phyloP scores from a whole-genome alignment of 805 yeast species.

The Metschnikowia cerradonensis region DNA sequence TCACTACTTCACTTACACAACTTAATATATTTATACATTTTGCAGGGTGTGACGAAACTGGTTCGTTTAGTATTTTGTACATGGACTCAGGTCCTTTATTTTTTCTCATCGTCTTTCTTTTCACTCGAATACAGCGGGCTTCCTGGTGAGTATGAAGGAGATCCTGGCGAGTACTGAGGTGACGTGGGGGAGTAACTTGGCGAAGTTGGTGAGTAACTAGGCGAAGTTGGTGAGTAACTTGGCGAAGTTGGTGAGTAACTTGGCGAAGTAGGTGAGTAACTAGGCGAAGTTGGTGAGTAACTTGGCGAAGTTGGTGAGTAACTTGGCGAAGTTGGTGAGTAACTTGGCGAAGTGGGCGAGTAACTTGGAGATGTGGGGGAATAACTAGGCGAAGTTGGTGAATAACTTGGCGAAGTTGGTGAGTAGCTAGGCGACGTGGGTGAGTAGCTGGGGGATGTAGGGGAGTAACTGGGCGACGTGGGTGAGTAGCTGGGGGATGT shows the following conservation, averaged over 20 bases:
- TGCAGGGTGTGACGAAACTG: slow-evolving; percentile 3
- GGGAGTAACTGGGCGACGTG: slow-evolving; percentile 67
- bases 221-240: slow-evolving; percentile 22
- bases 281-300: slow-evolving; percentile 26
- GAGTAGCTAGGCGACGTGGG: slow-evolving; percentile 74
- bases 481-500: slow-evolving; percentile 82
- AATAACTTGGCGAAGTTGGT: slow-evolving; percentile 31
- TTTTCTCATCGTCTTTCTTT: slow-evolving; percentile 17
- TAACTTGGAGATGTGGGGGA: slow-evolving; percentile 22
- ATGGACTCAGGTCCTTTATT: slow-evolving; percentile 7
- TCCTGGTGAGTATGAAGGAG: slow-evolving; percentile 56
- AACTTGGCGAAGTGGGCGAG: slow-evolving; percentile 25
- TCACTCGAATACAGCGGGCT: slow-evolving; percentile 34
- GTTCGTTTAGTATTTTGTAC: slow-evolving; percentile 7
- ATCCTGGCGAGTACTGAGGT: slow-evolving; percentile 29
- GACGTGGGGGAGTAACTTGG: slow-evolving; percentile 19
- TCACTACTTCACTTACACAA: neutral
- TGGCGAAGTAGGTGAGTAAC: slow-evolving; percentile 27
- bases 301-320: slow-evolving; percentile 27
- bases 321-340: slow-evolving; percentile 27
- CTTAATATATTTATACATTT: slow-evolving; percentile 1
- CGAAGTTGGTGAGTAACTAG: slow-evolving; percentile 24
- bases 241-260: slow-evolving; percentile 26
- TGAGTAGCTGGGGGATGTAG: slow-evolving; percentile 59
- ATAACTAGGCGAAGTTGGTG: slow-evolving; percentile 22